These are phyloP conservation scores for Flaveria brownii DNA, from an alignment of 129 eudicot species.

Conservation along the genomic window DNA sequence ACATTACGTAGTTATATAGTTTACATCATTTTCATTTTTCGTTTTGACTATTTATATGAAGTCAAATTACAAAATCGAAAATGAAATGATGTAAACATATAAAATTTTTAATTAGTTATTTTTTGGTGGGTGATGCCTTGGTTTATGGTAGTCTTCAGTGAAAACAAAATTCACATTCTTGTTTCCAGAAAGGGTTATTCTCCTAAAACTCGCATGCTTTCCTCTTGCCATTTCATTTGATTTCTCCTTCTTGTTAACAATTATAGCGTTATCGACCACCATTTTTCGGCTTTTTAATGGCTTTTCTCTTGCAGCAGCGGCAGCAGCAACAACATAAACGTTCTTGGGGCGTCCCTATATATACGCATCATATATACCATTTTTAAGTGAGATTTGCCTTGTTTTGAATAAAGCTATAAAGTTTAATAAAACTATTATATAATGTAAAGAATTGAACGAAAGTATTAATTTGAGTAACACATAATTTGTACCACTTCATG, in stretches of 20 bases:
- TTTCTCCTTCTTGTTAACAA: conserved; percentile 1
- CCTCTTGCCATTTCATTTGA: conserved; percentile 9
- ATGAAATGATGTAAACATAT: conserved; percentile 20
- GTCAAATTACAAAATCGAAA: conserved; percentile 29
- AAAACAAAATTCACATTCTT: conserved; percentile 50
- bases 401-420: neutral
- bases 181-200: conserved; percentile 32
- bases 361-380: neutral
- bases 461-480: neutral
- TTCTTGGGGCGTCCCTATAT: conserved; percentile 31
- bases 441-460: neutral
- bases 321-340: conserved; percentile 27
- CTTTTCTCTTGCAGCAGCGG: conserved; percentile 36
- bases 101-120: conserved; percentile 50
- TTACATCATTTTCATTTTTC: conserved; percentile 35
- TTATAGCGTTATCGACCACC: conserved; percentile 16
- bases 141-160: conserved; percentile 64
- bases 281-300: conserved; percentile 40
- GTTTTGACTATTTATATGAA: conserved; percentile 28
- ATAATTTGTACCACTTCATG: conserved; percentile 35
- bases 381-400: neutral
- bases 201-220: conserved; percentile 20
- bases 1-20: conserved; percentile 8
- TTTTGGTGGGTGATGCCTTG: conserved; percentile 80
- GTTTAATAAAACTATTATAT: neutral